These are phyloP conservation scores for Suhomyces xylopsoci DNA, from an alignment of 805 yeast genomes.

Conservation along the genomic window DNA sequence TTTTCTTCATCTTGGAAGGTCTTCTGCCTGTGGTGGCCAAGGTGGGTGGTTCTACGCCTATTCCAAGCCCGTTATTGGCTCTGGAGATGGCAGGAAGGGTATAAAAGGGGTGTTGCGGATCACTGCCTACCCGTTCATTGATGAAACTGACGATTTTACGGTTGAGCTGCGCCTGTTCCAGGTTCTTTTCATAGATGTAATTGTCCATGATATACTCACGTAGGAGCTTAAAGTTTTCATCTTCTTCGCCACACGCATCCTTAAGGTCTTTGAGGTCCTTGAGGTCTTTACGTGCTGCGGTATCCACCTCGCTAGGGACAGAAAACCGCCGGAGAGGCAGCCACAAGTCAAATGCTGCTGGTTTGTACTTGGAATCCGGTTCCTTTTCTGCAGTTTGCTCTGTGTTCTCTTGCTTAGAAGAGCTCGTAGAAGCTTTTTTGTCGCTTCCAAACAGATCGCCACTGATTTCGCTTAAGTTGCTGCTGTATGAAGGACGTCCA, in stretches of 20 bases:
- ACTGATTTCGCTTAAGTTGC: background rate
- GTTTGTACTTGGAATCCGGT: constrained; percentile 26
- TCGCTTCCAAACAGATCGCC: background rate
- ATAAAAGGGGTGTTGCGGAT: constrained; percentile 8
- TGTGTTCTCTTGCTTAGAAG: background rate
- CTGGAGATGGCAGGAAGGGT: background rate
- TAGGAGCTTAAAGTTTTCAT: constrained; percentile 10
- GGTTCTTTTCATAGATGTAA: constrained; percentile 13
- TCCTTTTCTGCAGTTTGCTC: background rate
- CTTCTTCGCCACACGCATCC: background rate
- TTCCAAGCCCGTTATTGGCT: constrained; percentile 1
- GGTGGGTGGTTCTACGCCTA: background rate
- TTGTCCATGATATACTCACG: constrained; percentile 13
- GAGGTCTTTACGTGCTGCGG: background rate
- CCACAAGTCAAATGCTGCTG: constrained; percentile 47
- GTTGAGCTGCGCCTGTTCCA: constrained; percentile 9
- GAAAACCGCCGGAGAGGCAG: constrained; percentile 38
- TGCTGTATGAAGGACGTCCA: constrained; percentile 1
- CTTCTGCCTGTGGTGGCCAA: background rate
- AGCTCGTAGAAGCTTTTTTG: background rate
- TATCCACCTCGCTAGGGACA: constrained; percentile 12
- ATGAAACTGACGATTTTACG: constrained; percentile 4
- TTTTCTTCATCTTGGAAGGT: background rate
- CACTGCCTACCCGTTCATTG: background rate
- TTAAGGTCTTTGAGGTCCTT: background rate